Evolutionary conservation across 352 stramenopile genomes (phyloP).

Genomic region (Phytophthora uliginosa): DNA sequence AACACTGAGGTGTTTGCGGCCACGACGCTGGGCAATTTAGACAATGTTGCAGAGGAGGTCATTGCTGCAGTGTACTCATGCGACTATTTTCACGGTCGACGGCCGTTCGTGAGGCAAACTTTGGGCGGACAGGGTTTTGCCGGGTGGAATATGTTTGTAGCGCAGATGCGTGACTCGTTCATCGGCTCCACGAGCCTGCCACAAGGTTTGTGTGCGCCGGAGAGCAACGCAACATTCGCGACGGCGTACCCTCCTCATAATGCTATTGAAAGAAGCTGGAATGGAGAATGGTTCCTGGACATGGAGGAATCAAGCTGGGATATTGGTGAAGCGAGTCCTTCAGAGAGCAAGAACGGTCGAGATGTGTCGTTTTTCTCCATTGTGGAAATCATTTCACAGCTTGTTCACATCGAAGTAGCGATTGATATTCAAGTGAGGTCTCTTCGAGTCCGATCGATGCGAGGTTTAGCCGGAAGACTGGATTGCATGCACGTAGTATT

Average conservation of each 20-base stretch:
- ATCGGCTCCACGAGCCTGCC: slow-evolving; percentile 34
- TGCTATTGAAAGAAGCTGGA: slow-evolving; percentile 55
- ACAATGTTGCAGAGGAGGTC: slow-evolving; percentile 67
- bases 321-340: slow-evolving; percentile 8
- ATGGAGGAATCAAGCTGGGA: slow-evolving; percentile 56
- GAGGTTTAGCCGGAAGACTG: slow-evolving; percentile 33
- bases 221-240: slow-evolving; percentile 7
- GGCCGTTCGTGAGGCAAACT: slow-evolving; percentile 58
- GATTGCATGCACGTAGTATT: slow-evolving; percentile 64
- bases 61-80: slow-evolving; percentile 72
- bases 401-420: slow-evolving; percentile 50
- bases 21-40: slow-evolving; percentile 49
- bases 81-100: slow-evolving; percentile 53
- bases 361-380: slow-evolving; percentile 54
- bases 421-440: slow-evolving; percentile 50
- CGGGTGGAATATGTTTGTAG: slow-evolving; percentile 68
- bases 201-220: neutral
- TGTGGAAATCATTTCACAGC: slow-evolving; percentile 61
- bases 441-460: slow-evolving; percentile 46
- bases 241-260: slow-evolving; percentile 30
- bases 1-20: slow-evolving; percentile 55
- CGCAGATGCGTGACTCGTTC: slow-evolving; percentile 75
- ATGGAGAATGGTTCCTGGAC: slow-evolving; percentile 64
- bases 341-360: slow-evolving; percentile 9
- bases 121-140: slow-evolving; percentile 59